Percentiles rank a stretch among this genome's conserved stretches.
Conservation (phyloP, 306 rosid species). For the Mimosa pudica region DNA sequence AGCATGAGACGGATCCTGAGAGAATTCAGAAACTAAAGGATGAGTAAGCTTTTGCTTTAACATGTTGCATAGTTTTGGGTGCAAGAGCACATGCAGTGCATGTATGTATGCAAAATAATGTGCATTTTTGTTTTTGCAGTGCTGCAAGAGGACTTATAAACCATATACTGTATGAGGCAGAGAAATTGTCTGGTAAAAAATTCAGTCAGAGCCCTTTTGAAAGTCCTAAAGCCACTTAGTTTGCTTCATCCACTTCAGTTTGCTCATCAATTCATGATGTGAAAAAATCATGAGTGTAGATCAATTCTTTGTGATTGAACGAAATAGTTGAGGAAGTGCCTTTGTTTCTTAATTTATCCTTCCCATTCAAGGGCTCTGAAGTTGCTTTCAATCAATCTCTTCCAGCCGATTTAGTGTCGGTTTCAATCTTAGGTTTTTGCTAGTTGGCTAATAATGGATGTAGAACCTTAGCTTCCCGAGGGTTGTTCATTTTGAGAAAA, state of each 20-base stretch:
- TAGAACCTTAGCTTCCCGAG: slow-evolving; percentile 20
- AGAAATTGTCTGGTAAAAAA: slow-evolving; percentile 75
- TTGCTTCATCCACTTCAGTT: slow-evolving; percentile 21
- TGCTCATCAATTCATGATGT: slow-evolving; percentile 29
- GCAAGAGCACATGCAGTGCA: background rate
- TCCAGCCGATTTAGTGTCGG: slow-evolving; percentile 23
- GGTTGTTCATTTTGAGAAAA: slow-evolving; percentile 14
- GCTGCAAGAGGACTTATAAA: slow-evolving; percentile 96
- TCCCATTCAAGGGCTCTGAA: slow-evolving; percentile 36
- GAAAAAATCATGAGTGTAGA: slow-evolving; percentile 27
- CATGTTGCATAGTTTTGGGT: slow-evolving; percentile 20
- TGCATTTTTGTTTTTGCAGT: slow-evolving; percentile 45
- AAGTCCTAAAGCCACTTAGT: slow-evolving; percentile 42
- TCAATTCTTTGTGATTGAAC: slow-evolving; percentile 21
- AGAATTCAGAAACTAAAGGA: slow-evolving; percentile 86
- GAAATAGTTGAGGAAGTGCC: slow-evolving; percentile 9
- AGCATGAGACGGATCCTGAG: slow-evolving; percentile 84
- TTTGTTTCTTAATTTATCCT: slow-evolving; percentile 10
- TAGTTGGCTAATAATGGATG: background rate
- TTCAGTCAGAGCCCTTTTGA: slow-evolving; percentile 50
- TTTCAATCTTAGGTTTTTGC: slow-evolving; percentile 12
- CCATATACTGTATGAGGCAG: slow-evolving; percentile 77
- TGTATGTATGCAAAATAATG: slow-evolving; percentile 21
- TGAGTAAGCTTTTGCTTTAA: slow-evolving; percentile 62
- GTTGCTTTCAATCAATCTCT: slow-evolving; percentile 23